Conservation (phyloP, 2,329 filamentous ascomycete species). For the Aspergillus flavus region DNA sequence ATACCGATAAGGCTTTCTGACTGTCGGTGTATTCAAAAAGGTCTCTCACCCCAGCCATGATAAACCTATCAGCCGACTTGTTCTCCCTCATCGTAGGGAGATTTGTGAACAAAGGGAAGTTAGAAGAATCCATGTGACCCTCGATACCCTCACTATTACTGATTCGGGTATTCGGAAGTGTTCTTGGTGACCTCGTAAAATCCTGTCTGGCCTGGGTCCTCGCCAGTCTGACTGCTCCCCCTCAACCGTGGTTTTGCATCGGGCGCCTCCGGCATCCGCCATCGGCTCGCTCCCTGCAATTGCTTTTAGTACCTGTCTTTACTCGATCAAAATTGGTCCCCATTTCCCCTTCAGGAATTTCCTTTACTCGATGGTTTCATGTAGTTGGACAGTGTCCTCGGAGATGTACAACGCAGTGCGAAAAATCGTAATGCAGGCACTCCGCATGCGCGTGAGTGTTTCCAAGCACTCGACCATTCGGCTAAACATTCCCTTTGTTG, state of each 20-base stretch:
- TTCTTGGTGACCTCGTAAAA: constrained; percentile 1
- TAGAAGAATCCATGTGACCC: background rate
- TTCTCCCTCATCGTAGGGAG: background rate
- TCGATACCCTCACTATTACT: constrained; percentile 29
- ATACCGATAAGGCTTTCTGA: constrained; percentile 3
- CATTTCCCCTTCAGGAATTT: constrained; percentile 26
- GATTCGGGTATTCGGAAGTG: constrained; percentile 15
- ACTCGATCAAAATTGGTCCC: constrained; percentile 33
- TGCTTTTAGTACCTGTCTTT: constrained; percentile 16
- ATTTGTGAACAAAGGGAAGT: background rate
- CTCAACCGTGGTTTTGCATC: constrained; percentile 24
- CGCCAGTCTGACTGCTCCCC: constrained; percentile 1
- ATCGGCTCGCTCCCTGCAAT: constrained; percentile 16
- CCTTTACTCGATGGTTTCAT: constrained; percentile 19
- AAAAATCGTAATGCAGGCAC: background rate
- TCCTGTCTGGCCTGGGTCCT: background rate
- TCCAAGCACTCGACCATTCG: background rate
- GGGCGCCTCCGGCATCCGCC: constrained; percentile 33
- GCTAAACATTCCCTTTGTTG: background rate
- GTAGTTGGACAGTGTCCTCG: background rate
- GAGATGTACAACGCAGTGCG: background rate
- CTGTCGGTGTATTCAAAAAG: background rate
- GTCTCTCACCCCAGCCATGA: background rate
- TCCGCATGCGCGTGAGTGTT: background rate
- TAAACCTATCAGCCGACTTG: background rate